Evolutionary conservation across 805 yeast genomes (phyloP), one percentile per base, ranked within the genome.

Genomic region (Candida cerambycidarum): DNA sequence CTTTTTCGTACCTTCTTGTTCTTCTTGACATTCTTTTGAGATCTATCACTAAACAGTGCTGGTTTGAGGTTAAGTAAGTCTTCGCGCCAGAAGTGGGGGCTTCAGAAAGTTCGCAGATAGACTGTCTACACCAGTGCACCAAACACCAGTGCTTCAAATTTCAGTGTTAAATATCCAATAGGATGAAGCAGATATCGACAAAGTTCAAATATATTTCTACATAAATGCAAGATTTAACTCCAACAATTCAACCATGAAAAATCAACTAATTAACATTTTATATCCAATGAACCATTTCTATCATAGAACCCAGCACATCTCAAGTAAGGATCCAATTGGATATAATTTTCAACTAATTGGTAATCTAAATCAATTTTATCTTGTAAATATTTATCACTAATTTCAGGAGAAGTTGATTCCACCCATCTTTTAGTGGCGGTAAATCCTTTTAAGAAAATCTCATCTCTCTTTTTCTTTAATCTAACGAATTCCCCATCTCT

Each of bases 301-400:
- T 93, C 99, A 57, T 80, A 87, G 31, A 82, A 67, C 30, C 89
- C 80, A 50, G 89, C 81, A 32, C 84, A 80, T 62, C 99, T 82
- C 38, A 89, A 62, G 51, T 85, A 89, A 1, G 93, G 92, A 57
- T 93, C 98, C 42, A 87, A 63, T 38, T 67, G 60, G 57, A 78
- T 73, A 65, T 84, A 90, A 58, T 85, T 86, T 21, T 72, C 65
- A 7, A 83, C 68, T 38, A 92, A 57, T 46, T 76, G 64, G 40
- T 63, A 63, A 42, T 82, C 78, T 19, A 84, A 43, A 23, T 63
- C 61, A 12, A 79, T 69, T 58, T 82, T 83, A 42, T 80, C 83
- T 25, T 69, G 62, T 58, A 78, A 69, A 47, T 75, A 73, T 39
- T 62, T 55, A 11, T 68, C 67, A 41, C 80, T 76, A 10, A 74